phyloP scores from a whole-genome alignment of 129 eudicot genomes.

The Helianthus annuus region DNA sequence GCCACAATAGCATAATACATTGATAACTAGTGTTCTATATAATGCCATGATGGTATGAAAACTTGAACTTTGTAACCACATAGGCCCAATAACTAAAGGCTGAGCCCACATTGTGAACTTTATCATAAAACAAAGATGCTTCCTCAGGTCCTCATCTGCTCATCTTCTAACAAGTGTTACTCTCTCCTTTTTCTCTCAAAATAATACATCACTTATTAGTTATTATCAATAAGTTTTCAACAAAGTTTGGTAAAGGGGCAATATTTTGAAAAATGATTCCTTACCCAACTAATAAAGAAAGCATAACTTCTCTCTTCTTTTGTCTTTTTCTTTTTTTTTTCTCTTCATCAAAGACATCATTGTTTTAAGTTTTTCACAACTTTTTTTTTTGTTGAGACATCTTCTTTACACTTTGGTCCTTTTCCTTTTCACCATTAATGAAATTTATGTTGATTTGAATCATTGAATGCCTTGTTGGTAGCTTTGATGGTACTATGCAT shows the following conservation, averaged over 20 bases:
- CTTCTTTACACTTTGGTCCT: constrained; percentile 29
- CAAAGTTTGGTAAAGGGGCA: constrained; percentile 35
- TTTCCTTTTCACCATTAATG: constrained; percentile 29
- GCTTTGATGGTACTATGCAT: constrained; percentile 9
- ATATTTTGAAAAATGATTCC: constrained; percentile 27
- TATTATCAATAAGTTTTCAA: constrained; percentile 1
- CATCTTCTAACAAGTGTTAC: neutral
- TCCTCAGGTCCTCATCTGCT: neutral
- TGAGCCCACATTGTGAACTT: neutral
- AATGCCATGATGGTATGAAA: too few relatives aligned
- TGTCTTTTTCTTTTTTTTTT: neutral
- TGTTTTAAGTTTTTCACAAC: constrained; percentile 24
- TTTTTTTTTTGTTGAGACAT: constrained; percentile 33
- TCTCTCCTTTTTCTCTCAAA: neutral
- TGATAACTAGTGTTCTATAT: too few relatives aligned
- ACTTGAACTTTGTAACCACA: neutral
- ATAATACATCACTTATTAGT: neutral
- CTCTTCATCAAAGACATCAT: constrained; percentile 30
- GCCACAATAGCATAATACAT: too few relatives aligned
- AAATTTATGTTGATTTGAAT: constrained; percentile 12
- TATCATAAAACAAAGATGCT: neutral
- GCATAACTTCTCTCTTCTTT: constrained; percentile 28
- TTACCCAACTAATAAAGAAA: constrained; percentile 43
- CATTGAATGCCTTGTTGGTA: neutral
- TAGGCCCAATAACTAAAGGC: constrained; percentile 3